Conservation (phyloP, 2,329 filamentous ascomycete genomes). For the Drechslerella dactyloides region DNA sequence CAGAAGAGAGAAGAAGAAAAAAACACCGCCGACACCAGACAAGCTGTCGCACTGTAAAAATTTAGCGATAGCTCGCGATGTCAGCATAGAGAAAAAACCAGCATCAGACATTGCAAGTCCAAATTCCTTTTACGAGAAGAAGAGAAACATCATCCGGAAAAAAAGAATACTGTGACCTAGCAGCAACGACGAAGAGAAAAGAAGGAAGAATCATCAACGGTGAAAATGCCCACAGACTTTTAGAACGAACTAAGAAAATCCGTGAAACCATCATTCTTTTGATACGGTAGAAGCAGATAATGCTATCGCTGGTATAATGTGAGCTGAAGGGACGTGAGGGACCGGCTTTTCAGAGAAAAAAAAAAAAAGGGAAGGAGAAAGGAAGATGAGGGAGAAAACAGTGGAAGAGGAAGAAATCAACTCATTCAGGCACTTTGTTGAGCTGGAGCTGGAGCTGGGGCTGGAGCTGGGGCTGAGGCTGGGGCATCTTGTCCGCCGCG, state of each 20-base stretch:
- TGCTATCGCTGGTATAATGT: conserved; percentile 7
- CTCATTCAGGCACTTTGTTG: conserved; percentile 11
- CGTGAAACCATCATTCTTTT: not conserved
- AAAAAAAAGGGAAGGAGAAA: conserved; percentile 6
- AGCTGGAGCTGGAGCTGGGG: conserved; percentile 30
- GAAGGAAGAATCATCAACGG: not conserved
- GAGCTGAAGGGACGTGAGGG: not conserved
- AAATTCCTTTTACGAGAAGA: not conserved
- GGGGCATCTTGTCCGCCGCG: conserved; percentile 37
- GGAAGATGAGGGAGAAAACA: conserved; percentile 3
- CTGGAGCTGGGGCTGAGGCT: conserved; percentile 15
- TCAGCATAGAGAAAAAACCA: conserved; percentile 5
- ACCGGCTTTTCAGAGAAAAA: conserved; percentile 4
- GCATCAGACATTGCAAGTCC: not conserved
- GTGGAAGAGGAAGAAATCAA: not conserved
- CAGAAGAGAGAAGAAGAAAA: conserved; percentile 12
- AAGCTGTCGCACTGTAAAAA: conserved; percentile 30
- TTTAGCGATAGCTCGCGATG: conserved; percentile 12
- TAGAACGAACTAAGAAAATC: not conserved
- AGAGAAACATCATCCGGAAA: not conserved
- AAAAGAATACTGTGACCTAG: not conserved
- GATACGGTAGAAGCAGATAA: not conserved
- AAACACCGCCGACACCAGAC: conserved; percentile 15
- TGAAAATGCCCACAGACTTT: conserved; percentile 43
- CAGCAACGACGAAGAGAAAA: not conserved